Percentiles rank a stretch among this genome's conserved stretches.
Conservation (phyloP, 371 early-diverging fungal genomes). For the Apophysomyces variabilis region DNA sequence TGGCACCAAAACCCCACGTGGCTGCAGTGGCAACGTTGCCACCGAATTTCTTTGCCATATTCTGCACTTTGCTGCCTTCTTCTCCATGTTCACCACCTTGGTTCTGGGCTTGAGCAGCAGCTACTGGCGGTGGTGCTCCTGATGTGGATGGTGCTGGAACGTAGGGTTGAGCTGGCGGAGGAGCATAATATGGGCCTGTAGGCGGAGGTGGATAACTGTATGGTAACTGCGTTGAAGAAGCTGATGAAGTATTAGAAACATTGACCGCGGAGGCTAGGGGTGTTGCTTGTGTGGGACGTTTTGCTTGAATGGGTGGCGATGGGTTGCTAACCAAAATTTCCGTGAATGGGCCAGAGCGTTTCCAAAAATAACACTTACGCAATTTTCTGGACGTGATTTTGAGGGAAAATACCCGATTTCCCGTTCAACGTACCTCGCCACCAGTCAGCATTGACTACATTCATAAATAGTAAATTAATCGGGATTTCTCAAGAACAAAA, state of each 20-base stretch:
- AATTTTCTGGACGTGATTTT: slow-evolving; percentile 52
- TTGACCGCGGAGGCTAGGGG: slow-evolving; percentile 15
- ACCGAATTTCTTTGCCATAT: slow-evolving; percentile 49
- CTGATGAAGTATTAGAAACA: not conserved
- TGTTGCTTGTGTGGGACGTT: slow-evolving; percentile 12
- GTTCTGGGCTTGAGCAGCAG: slow-evolving; percentile 21
- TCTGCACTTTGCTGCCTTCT: slow-evolving; percentile 32
- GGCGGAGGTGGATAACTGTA: slow-evolving; percentile 57
- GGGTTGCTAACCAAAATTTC: not conserved
- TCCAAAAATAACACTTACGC: slow-evolving; percentile 26
- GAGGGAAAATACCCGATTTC: slow-evolving; percentile 53
- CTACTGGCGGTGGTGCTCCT: slow-evolving; percentile 12
- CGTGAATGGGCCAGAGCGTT: not conserved
- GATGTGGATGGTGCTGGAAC: slow-evolving; percentile 18
- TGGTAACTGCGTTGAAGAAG: slow-evolving; percentile 24
- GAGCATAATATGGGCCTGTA: slow-evolving; percentile 41
- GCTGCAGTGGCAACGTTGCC: slow-evolving; percentile 46
- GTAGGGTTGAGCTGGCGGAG: slow-evolving; percentile 25
- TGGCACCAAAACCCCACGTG: slow-evolving; percentile 53
- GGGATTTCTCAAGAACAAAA: not conserved
- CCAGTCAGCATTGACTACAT: slow-evolving; percentile 56
- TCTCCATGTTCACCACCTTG: slow-evolving; percentile 25
- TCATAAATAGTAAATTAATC: slow-evolving; percentile 1
- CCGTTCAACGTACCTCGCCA: slow-evolving; percentile 51
- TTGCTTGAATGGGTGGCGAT: slow-evolving; percentile 9